Evolutionary conservation across 495 filamentous ascomycete species (phyloP).

Genomic region (Cryomyces minteri): DNA sequence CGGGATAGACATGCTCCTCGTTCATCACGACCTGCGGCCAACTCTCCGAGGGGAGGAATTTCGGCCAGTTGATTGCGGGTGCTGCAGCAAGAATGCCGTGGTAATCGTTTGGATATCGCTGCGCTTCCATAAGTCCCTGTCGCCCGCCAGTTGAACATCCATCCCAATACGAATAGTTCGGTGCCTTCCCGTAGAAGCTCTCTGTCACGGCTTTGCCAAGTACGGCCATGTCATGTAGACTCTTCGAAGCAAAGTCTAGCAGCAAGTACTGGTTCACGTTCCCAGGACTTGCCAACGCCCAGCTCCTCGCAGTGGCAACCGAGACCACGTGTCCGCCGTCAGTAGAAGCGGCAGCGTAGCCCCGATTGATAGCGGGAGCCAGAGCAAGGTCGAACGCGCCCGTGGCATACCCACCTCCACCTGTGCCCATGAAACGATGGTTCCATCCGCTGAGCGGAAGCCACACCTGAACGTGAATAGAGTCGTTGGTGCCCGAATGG

Average conservation of each 20-base stretch:
- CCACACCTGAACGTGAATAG: slow-evolving; percentile 18
- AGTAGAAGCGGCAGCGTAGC: slow-evolving; percentile 7
- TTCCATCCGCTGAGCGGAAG: slow-evolving; percentile 24
- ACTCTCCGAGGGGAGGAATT: slow-evolving; percentile 8
- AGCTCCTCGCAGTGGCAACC: not conserved
- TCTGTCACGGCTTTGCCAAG: slow-evolving; percentile 11
- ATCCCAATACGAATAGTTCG: slow-evolving; percentile 13
- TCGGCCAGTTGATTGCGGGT: slow-evolving; percentile 18
- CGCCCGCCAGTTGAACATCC: slow-evolving; percentile 16
- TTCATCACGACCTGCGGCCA: slow-evolving; percentile 18
- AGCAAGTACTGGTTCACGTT: slow-evolving; percentile 13
- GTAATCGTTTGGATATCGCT: slow-evolving; percentile 11
- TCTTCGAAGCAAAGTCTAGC: slow-evolving; percentile 13
- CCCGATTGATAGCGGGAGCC: slow-evolving; percentile 1
- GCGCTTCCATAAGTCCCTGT: slow-evolving; percentile 10
- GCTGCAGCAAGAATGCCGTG: slow-evolving; percentile 13
- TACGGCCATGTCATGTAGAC: slow-evolving; percentile 7
- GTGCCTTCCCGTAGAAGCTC: slow-evolving; percentile 8
- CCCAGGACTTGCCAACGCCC: slow-evolving; percentile 14
- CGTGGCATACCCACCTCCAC: slow-evolving; percentile 7
- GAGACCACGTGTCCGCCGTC: slow-evolving; percentile 6
- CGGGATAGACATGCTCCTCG: slow-evolving; percentile 2
- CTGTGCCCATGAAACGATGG: slow-evolving; percentile 14
- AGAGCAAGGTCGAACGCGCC: not conserved
- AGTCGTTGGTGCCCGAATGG: slow-evolving; percentile 23